A percentile compares a stretch with the other conserved stretches of the same genome.
Evolutionary conservation across 306 rosid genomes (phyloP).

Genomic region (Sphenostylis stenocarpa): DNA sequence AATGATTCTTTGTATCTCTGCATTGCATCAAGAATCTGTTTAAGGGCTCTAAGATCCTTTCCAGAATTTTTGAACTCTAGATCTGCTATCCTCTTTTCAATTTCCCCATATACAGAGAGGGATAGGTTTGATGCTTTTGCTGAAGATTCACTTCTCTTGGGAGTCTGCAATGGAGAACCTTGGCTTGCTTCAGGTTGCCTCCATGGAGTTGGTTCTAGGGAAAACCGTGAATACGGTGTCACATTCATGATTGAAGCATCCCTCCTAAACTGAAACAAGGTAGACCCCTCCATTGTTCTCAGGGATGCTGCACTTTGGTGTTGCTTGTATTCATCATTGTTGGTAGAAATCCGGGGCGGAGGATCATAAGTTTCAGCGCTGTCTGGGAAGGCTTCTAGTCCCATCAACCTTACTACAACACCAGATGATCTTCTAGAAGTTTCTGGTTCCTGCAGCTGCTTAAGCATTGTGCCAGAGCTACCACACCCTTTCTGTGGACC

Average conservation of each 20-base stretch:
- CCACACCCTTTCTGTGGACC: slow-evolving; percentile 45
- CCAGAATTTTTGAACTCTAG: slow-evolving; percentile 90
- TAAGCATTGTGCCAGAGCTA: slow-evolving; percentile 30
- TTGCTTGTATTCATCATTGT: slow-evolving; percentile 45
- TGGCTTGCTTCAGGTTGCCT: slow-evolving; percentile 48
- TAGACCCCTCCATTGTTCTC: slow-evolving; percentile 31
- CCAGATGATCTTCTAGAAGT: slow-evolving; percentile 56
- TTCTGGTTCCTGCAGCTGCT: slow-evolving; percentile 63
- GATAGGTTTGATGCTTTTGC: slow-evolving; percentile 42
- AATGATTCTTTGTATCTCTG: slow-evolving; percentile 62
- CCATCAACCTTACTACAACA: slow-evolving; percentile 90
- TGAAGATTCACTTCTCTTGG: slow-evolving; percentile 49
- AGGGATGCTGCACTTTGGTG: slow-evolving; percentile 41
- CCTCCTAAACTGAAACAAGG: slow-evolving; percentile 41
- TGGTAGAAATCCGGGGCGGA: slow-evolving; percentile 21
- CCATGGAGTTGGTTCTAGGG: slow-evolving; percentile 51
- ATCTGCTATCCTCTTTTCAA: slow-evolving; percentile 80
- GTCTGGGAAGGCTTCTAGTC: slow-evolving; percentile 68
- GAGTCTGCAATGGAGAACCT: slow-evolving; percentile 42
- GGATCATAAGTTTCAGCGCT: slow-evolving; percentile 43
- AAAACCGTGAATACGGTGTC: slow-evolving; percentile 39
- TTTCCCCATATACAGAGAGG: slow-evolving; percentile 77
- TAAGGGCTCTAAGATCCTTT: slow-evolving; percentile 93
- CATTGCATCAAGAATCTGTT: slow-evolving; percentile 90
- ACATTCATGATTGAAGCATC: slow-evolving; percentile 40